Percentiles rank a stretch among this genome's conserved stretches.
Conservation (phyloP, 257 asterid genomes). For the Vinca minor region DNA sequence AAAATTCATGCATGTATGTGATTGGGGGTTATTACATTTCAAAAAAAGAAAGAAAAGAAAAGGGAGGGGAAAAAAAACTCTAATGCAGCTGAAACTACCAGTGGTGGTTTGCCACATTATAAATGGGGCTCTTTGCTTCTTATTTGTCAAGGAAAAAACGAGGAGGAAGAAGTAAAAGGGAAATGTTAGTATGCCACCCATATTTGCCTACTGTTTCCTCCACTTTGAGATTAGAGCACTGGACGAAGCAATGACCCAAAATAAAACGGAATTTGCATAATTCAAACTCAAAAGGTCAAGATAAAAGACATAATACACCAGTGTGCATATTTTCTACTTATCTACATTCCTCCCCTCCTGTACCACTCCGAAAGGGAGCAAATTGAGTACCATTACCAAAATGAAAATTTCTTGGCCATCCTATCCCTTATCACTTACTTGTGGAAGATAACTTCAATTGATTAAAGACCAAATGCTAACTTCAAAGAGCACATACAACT, state of each 20-base stretch:
- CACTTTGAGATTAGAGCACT: neutral
- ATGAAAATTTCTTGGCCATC: neutral
- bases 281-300: neutral
- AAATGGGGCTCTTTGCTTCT: no score
- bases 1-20: neutral
- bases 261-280: neutral
- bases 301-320: neutral
- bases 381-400: neutral
- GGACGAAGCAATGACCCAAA: neutral
- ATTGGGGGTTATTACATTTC: neutral
- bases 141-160: neutral
- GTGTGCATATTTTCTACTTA: neutral
- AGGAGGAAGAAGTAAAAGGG: neutral
- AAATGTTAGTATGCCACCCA: neutral
- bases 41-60: neutral
- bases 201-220: neutral
- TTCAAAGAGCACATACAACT: neutral
- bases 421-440: neutral
- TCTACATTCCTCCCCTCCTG: neutral
- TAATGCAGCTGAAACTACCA: neutral
- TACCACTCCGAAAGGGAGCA: neutral
- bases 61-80: no score
- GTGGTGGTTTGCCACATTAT: no score
- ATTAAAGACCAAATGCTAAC: neutral
- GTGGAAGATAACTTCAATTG: neutral